Evolutionary conservation across 805 yeast species (phyloP).

Genomic region (Candida sakaeoensis): DNA sequence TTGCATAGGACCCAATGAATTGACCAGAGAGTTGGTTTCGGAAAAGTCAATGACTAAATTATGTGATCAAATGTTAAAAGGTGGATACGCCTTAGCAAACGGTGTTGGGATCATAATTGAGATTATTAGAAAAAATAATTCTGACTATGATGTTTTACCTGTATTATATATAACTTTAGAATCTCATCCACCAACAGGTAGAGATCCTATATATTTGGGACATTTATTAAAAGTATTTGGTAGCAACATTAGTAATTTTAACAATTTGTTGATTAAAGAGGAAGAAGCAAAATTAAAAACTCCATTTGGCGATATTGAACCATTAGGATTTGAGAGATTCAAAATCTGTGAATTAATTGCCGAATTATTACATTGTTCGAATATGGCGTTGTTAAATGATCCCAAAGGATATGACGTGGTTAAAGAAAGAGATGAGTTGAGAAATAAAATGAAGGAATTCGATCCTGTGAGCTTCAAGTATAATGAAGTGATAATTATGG

Average conservation of each 20-base stretch:
- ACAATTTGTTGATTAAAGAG: conserved; percentile 28
- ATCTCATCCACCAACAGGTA: conserved; percentile 45
- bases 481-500: conserved; percentile 38
- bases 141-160: conserved; percentile 44
- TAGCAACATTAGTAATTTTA: conserved; percentile 32
- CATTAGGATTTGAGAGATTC: conserved; percentile 44
- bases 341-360: conserved; percentile 46
- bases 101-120: conserved; percentile 48
- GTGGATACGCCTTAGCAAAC: conserved; percentile 46
- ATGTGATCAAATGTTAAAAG: conserved; percentile 40
- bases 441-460: conserved; percentile 37
- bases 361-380: conserved; percentile 44
- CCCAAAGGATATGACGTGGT: conserved; percentile 43
- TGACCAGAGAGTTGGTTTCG: conserved; percentile 42
- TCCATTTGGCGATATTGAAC: conserved; percentile 37
- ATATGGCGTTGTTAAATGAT: conserved; percentile 44
- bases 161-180: conserved; percentile 43
- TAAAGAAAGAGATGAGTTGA: conserved; percentile 32
- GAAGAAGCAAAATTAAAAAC: conserved; percentile 20
- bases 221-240: conserved; percentile 41
- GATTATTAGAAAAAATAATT: conserved; percentile 42
- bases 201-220: conserved; percentile 46
- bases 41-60: conserved; percentile 31
- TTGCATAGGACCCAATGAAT: conserved; percentile 45
- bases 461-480: conserved; percentile 45